Conservation (phyloP, 108 stramenopile genomes). For the Nannochloropsis oceanica region DNA sequence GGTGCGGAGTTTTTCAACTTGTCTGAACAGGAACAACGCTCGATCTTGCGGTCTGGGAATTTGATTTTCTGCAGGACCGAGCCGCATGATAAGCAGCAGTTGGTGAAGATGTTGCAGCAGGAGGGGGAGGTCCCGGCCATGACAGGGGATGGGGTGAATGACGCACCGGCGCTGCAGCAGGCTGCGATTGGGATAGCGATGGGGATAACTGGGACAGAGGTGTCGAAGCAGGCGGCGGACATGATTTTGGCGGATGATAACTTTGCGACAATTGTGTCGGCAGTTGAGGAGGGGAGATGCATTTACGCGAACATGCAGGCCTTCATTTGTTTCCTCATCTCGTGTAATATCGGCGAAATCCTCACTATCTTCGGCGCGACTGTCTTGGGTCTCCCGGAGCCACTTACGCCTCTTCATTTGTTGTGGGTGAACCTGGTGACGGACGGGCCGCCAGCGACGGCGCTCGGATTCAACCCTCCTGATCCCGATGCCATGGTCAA, state of each 20-base stretch:
- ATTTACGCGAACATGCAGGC: slow-evolving; percentile 92
- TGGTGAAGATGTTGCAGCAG: slow-evolving; percentile 83
- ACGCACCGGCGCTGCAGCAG: slow-evolving; percentile 95
- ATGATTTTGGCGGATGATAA: slow-evolving; percentile 95
- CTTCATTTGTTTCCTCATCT: slow-evolving; percentile 94
- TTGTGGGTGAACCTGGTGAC: slow-evolving; percentile 97
- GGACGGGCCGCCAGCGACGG: slow-evolving; percentile 93
- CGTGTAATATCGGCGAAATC: slow-evolving; percentile 95
- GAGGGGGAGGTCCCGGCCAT: slow-evolving; percentile 78
- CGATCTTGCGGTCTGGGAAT: slow-evolving; percentile 47
- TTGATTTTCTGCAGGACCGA: slow-evolving; percentile 91
- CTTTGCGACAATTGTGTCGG: slow-evolving; percentile 88
- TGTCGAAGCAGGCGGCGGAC: slow-evolving; percentile 85
- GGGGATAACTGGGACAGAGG: slow-evolving; percentile 80
- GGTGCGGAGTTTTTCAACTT: slow-evolving; percentile 38
- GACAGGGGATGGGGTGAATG: slow-evolving; percentile 98
- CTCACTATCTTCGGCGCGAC: slow-evolving; percentile 72
- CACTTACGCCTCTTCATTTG: slow-evolving; percentile 91
- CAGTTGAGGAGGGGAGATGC: slow-evolving; percentile 88
- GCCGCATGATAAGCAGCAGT: slow-evolving; percentile 88
- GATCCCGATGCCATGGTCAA: slow-evolving; percentile 70
- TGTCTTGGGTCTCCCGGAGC: slow-evolving; percentile 78
- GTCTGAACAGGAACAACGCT: slow-evolving; percentile 20
- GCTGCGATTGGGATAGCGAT: slow-evolving; percentile 87
- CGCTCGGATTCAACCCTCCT: slow-evolving; percentile 92